Conservation (phyloP, 169 alveolate species). For the Plasmodium gonderi region DNA sequence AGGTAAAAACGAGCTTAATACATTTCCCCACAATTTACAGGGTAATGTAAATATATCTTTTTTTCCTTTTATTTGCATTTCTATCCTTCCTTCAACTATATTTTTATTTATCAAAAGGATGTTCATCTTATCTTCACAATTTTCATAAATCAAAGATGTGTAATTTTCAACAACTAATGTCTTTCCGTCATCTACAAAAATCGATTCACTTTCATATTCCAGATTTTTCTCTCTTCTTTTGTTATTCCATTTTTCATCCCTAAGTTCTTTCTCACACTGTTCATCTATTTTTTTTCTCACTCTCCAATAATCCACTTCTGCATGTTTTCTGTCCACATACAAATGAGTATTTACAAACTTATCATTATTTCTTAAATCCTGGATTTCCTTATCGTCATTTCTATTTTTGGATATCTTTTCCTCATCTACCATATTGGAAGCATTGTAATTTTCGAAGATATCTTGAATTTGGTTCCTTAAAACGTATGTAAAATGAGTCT, state of each 20-base stretch:
- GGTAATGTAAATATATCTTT: slow-evolving; percentile 22
- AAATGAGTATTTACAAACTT: neutral
- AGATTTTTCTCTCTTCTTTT: neutral
- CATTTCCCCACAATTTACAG: neutral
- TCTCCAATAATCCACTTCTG: neutral
- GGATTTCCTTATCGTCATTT: neutral
- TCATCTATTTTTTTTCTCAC: neutral
- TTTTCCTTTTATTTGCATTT: slow-evolving; percentile 60
- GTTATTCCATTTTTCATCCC: neutral
- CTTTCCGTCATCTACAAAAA: slow-evolving; percentile 9
- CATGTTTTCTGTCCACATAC: neutral
- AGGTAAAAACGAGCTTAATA: slow-evolving; percentile 56
- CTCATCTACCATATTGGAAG: neutral
- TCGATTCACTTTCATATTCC: neutral
- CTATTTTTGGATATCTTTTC: neutral
- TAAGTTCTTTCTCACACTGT: neutral
- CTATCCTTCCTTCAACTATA: slow-evolving; percentile 31
- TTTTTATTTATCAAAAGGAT: slow-evolving; percentile 9
- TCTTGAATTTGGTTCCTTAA: slow-evolving; percentile 11
- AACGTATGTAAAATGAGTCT: neutral
- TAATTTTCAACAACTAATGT: slow-evolving; percentile 50
- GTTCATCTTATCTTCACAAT: slow-evolving; percentile 62
- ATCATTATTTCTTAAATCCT: neutral
- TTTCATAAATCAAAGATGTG: slow-evolving; percentile 64
- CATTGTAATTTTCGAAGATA: slow-evolving; percentile 13